Base-by-base conservation (phyloP, 2,329 filamentous ascomycete species). In the Trichophyton schoenleinii region DNA sequence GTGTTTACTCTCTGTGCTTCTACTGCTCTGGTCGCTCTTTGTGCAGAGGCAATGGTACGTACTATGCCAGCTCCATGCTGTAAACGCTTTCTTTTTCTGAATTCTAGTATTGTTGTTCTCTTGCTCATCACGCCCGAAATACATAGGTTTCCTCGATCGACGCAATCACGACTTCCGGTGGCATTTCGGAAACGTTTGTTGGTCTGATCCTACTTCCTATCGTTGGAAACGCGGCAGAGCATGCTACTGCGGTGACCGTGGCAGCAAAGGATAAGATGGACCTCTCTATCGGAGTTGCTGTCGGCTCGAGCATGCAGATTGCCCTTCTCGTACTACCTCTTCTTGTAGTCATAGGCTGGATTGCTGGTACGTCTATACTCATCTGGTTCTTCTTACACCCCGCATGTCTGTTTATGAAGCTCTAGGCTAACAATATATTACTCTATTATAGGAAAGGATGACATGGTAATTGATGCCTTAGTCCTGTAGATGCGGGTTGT, bases 1-100 rank as follows among this genome's bases (percentile, higher is more conserved):
- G 67, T 95, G 3, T 77, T 82, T 49, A 88, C 88, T 0, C 83
- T 96, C 2, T 79, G 79, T 5, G 76, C 82, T n/a, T 85, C 87
- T 0, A 95, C 89, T 2, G 87, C 86, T 48, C 78, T 92, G 59
- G 90, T 95, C 55, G 90, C 88, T 0, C 79, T 94, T 46, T 94
- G 89, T 67, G 84, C 83, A 8, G 83, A 86, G 67, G 55, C 55
- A 20, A 38, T 58, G 55, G 55, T 58, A 41, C 13, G 18, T 22
- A 38, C 8, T 38, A 58, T 41, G 42, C 9, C 34, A 9, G 8
- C 20, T 38, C 2, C 11, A 38, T 38, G 34, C 9, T 38, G 34
- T 8, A 13, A 38, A 0, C 11, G 4, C 34, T 13, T 38, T 9
- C 34, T 38, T 38, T 38, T 7, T 6, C 28, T 31, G 28, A 31